Evolutionary conservation across 2,329 filamentous ascomycete genomes (phyloP), one percentile per base, ranked within the genome.

Genomic region (Hymenoscyphus fraxineus): DNA sequence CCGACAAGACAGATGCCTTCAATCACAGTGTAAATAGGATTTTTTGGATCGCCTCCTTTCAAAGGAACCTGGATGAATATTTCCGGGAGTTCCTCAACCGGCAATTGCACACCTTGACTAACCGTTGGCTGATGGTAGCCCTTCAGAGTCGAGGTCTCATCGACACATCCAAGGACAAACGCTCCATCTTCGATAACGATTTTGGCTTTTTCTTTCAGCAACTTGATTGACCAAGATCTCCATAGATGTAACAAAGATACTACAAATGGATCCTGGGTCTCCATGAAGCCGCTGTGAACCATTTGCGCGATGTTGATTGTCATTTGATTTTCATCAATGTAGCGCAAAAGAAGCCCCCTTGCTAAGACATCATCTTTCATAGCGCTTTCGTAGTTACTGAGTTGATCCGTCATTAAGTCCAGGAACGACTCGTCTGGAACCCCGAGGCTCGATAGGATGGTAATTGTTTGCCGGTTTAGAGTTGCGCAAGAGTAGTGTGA

Each of bases 121-220:
- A 75, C 74, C 31, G 73, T 76, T 55, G 81, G 76, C n/a, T 81
- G 76, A 39, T 80, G 86, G 72, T 96, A 87, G 0, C 95, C 95
- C 66, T 86, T 83, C 9, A 99, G 78, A 0, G 83, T 89, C 1
- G 80, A 83, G 0, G 90, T 94, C 76, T 99, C 95, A 69, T 99
- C 95, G 6, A 94, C 86, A 67, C 91, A 93, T 2, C 94, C 95
- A 6, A 98, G 84, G 0, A 98, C 82, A 73, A 96, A 96, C 0
- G 93, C 93, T 1, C 94, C 93, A 64, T 94, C 78, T 6, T 92
- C 87, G 10, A 99, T 84, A 1, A 87, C 82, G 55, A 99, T 92
- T 35, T 90, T 89, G 0, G 94, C 93, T 71, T 97, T 98, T 70
- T 98, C 93, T 71, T 97, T 97, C 19, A 99, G 83, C 13, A 90